Evolutionary conservation across 768 basidiomycete species (phyloP).

Genomic region (Pleurotus salmoneostramineus): DNA sequence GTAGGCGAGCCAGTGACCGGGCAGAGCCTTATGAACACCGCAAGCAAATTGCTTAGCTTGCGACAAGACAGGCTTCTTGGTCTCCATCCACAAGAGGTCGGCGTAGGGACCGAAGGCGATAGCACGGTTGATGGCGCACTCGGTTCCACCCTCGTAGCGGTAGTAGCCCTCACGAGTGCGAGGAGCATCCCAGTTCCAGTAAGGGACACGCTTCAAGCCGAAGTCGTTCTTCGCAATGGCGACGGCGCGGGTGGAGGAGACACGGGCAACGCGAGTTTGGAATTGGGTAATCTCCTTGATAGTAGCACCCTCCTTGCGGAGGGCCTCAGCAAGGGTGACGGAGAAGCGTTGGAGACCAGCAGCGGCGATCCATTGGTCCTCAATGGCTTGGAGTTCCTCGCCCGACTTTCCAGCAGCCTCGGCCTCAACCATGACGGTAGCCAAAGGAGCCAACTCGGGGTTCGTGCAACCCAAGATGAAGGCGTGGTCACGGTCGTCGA

Average conservation of each 20-base stretch:
- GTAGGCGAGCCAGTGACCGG: constrained; percentile 94
- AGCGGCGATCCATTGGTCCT: constrained; percentile 80
- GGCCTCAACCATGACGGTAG: constrained; percentile 78
- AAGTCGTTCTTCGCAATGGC: constrained; percentile 77
- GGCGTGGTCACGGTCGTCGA: constrained; percentile 94
- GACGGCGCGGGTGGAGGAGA: constrained; percentile 67
- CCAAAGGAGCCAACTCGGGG: constrained; percentile 62
- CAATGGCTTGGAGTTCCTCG: constrained; percentile 76
- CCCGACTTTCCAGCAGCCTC: constrained; percentile 80
- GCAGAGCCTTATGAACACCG: constrained; percentile 79
- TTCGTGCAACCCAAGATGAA: constrained; percentile 96
- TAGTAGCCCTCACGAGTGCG: constrained; percentile 96
- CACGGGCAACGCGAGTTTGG: constrained; percentile 54
- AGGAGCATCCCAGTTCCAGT: constrained; percentile 95
- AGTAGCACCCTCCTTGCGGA: constrained; percentile 53
- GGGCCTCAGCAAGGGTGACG: constrained; percentile 63
- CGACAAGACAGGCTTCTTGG: constrained; percentile 86
- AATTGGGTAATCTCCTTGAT: constrained; percentile 56
- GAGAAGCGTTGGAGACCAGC: constrained; percentile 83
- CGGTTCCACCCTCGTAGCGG: constrained; percentile 95
- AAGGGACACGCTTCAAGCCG: constrained; percentile 68
- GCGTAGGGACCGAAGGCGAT: constrained; percentile 93
- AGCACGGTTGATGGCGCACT: constrained; percentile 89
- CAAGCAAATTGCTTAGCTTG: constrained; percentile 92
- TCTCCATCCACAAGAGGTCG: constrained; percentile 95